Evolutionary conservation across 2,329 filamentous ascomycete species (phyloP), one percentile per base, ranked within the genome.

Genomic region (Mycosphaerella arachidis): DNA sequence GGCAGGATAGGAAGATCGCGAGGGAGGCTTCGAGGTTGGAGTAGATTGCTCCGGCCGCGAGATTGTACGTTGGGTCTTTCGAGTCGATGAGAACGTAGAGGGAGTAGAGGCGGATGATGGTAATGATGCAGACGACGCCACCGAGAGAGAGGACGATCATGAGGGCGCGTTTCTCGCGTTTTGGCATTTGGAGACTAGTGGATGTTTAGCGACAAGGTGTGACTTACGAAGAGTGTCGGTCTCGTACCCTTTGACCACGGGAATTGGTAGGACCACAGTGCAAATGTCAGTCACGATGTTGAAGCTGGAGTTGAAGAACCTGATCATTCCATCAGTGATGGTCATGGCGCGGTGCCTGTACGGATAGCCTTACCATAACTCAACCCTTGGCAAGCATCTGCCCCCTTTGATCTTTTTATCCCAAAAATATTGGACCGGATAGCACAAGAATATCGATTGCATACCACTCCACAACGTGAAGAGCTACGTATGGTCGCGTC

Each of bases 241-340:
- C 13, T 13, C 40, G 18, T 43, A 43, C 40, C 18, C 40, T 43
- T 68, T 63, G 27, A 74, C 61, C 16, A 70, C 61, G 4, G 68
- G 70, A 1, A 74, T 59, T 0, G 73, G 73, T 18, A 75, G 65
- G 18, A 68, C 52, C 30, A 70, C 68, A 48, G 73, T 68, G 9
- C 66, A 59, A 55, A 74, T 63, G 59, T 75, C 72, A 9, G 71
- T 74, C 20, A 70, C 48, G 43, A 73, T 71, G 59, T 74, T 75
- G 31, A 69, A 61, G 18, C 60, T 63, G 12, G 71, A 66, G 58
- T 71, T 72, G 50, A 52, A 52, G 37, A 58, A 58, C 43, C 55
- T 57, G 46, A n/a, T 53, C 10, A 35, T 16, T n/a, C 18, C 29
- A 10, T 13, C 35, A 37, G 16, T 37, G 6, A 37, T 37, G 35